These are phyloP conservation scores for Bipolaris victoriae DNA, from an alignment of 2,329 filamentous ascomycete genomes.

Conservation along the genomic window DNA sequence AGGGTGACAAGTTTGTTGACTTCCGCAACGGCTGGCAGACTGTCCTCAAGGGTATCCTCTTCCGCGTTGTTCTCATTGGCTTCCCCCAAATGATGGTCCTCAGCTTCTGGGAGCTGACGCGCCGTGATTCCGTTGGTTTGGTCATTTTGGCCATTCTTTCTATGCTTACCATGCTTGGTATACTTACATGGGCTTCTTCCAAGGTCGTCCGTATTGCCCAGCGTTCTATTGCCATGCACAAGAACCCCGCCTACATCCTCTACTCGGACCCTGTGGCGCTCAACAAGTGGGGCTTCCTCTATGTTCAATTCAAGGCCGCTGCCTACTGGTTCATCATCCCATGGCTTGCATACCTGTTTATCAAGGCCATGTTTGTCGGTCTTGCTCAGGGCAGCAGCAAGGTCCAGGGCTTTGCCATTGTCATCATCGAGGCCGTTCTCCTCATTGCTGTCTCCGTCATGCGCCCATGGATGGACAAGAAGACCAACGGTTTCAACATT, in stretches of 20 bases:
- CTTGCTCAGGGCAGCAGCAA: slow-evolving; percentile 74
- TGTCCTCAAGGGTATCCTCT: slow-evolving; percentile 90
- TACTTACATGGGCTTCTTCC: slow-evolving; percentile 82
- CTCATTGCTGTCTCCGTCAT: slow-evolving; percentile 80
- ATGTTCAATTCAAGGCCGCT: slow-evolving; percentile 94
- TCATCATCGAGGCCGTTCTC: slow-evolving; percentile 80
- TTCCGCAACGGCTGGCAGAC: slow-evolving; percentile 95
- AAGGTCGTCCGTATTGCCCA: slow-evolving; percentile 91
- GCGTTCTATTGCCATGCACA: slow-evolving; percentile 87
- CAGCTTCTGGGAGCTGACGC: slow-evolving; percentile 91
- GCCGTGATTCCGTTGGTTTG: slow-evolving; percentile 82
- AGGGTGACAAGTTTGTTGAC: slow-evolving; percentile 84
- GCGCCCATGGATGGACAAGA: slow-evolving; percentile 98
- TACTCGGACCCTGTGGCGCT: slow-evolving; percentile 93
- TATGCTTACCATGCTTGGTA: slow-evolving; percentile 77
- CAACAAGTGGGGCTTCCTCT: slow-evolving; percentile 98
- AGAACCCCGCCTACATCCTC: slow-evolving; percentile 95
- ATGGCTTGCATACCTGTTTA: slow-evolving; percentile 74
- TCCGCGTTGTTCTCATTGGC: slow-evolving; percentile 85
- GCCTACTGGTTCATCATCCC: slow-evolving; percentile 95
- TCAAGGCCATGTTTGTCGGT: slow-evolving; percentile 89
- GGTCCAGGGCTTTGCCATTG: slow-evolving; percentile 79
- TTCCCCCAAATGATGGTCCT: slow-evolving; percentile 91
- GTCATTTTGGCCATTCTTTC: slow-evolving; percentile 89
- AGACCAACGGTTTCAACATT: slow-evolving; percentile 96